These are phyloP conservation scores for Hypoxylon sp. DNA, from an alignment of 2,329 filamentous ascomycete genomes.

Conservation along the genomic window DNA sequence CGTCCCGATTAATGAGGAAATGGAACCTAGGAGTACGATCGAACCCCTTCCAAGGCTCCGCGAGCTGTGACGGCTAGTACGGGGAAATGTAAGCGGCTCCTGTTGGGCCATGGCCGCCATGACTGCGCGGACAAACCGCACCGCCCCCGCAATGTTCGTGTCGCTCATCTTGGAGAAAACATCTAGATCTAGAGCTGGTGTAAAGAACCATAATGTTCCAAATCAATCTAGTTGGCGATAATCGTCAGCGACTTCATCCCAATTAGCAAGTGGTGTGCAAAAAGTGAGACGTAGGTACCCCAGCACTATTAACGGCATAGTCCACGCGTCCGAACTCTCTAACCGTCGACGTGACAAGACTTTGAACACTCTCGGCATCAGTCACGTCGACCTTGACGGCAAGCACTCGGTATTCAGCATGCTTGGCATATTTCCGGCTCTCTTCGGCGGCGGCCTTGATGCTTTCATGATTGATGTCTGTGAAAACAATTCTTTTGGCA, in stretches of 20 bases:
- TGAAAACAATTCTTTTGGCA: background rate
- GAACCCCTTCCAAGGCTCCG: conserved; percentile 37
- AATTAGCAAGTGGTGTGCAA: background rate
- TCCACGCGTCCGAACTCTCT: conserved; percentile 26
- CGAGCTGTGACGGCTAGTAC: conserved; percentile 13
- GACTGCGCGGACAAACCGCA: conserved; percentile 24
- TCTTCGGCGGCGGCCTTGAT: background rate
- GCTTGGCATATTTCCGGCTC: conserved; percentile 5
- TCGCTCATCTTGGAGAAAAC: conserved; percentile 1
- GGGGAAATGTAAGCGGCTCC: conserved; percentile 16
- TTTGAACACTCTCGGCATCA: conserved; percentile 6
- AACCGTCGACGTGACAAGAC: background rate
- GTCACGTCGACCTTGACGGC: conserved; percentile 18
- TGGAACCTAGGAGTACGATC: conserved; percentile 35
- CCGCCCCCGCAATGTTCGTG: background rate
- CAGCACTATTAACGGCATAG: conserved; percentile 24
- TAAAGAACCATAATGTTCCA: background rate
- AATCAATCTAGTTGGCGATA: background rate
- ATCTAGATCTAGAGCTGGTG: background rate
- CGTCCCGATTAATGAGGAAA: conserved; percentile 9
- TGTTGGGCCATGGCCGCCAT: conserved; percentile 24
- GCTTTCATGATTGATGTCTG: conserved; percentile 9
- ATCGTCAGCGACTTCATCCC: background rate
- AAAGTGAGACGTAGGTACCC: background rate
- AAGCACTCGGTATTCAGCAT: background rate